These are phyloP conservation scores for Pichia nakasei DNA, from an alignment of 805 yeast species.

Conservation along the genomic window DNA sequence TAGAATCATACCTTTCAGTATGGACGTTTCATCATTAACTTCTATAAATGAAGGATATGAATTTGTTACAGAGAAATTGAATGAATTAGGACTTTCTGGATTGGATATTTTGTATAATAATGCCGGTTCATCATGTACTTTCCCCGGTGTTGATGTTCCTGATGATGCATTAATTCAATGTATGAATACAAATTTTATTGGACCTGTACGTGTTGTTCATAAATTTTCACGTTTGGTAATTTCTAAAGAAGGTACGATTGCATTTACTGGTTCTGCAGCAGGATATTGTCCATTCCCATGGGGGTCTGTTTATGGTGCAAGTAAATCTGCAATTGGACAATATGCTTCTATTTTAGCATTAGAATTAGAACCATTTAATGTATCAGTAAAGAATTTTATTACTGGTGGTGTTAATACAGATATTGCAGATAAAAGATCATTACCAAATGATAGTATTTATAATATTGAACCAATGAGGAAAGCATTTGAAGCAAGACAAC, in stretches of 20 bases:
- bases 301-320: slow-evolving; percentile 53
- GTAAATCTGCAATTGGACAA: slow-evolving; percentile 71
- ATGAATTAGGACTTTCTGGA: slow-evolving; percentile 16
- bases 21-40: slow-evolving; percentile 51
- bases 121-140: slow-evolving; percentile 53
- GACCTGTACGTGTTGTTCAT: slow-evolving; percentile 55
- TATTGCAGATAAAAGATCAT: slow-evolving; percentile 56
- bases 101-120: slow-evolving; percentile 62
- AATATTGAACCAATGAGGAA: slow-evolving; percentile 40
- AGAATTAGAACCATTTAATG: slow-evolving; percentile 67
- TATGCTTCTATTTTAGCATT: slow-evolving; percentile 54
- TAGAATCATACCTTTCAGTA: slow-evolving; percentile 36
- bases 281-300: slow-evolving; percentile 66
- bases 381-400: slow-evolving; percentile 56
- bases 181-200: slow-evolving; percentile 61
- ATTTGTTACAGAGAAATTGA: slow-evolving; percentile 25
- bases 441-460: slow-evolving; percentile 49
- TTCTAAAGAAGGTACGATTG: slow-evolving; percentile 57
- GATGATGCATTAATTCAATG: slow-evolving; percentile 41
- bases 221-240: slow-evolving; percentile 39
- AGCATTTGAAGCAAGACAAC: slow-evolving; percentile 42
- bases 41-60: slow-evolving; percentile 38
- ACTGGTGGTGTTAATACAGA: slow-evolving; percentile 73
- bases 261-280: slow-evolving; percentile 67
- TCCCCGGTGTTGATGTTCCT: slow-evolving; percentile 57